Percentiles rank a stretch among this genome's conserved stretches.
Conservation (phyloP, 768 basidiomycete species). For the Leccinum variicolor region DNA sequence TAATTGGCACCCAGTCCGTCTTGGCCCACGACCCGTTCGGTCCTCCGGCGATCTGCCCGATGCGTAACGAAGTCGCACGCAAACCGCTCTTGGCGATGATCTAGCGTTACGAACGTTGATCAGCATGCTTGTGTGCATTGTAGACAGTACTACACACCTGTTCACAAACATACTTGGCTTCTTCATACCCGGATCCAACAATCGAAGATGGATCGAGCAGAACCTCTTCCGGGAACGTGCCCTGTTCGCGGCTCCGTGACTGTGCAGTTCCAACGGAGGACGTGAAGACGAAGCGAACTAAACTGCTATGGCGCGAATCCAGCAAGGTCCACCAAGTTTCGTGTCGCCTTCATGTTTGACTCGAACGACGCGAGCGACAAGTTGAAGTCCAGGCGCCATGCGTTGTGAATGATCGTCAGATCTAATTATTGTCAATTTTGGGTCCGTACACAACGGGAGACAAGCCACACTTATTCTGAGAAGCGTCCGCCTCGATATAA, state of each 20-base stretch:
- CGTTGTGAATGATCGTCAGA: slow-evolving; percentile 27
- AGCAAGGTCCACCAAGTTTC: slow-evolving; percentile 34
- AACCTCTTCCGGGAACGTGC: slow-evolving; percentile 31
- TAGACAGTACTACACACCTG: slow-evolving; percentile 25
- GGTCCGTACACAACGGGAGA: slow-evolving; percentile 10
- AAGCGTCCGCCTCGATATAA: slow-evolving; percentile 36
- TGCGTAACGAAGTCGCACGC: slow-evolving; percentile 23
- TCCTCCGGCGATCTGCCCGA: slow-evolving; percentile 35
- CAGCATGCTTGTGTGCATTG: neutral
- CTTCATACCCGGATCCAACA: slow-evolving; percentile 36
- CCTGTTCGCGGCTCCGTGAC: slow-evolving; percentile 21
- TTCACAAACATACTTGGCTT: slow-evolving; percentile 37
- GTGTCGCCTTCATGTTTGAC: slow-evolving; percentile 31
- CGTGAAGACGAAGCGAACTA: slow-evolving; percentile 24
- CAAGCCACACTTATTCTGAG: slow-evolving; percentile 29
- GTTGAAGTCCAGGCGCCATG: slow-evolving; percentile 38
- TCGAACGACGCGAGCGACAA: slow-evolving; percentile 36
- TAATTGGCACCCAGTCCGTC: slow-evolving; percentile 34
- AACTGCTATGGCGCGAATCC: slow-evolving; percentile 18
- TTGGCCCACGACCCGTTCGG: slow-evolving; percentile 33
- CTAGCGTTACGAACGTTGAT: slow-evolving; percentile 2
- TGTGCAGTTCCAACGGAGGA: slow-evolving; percentile 21
- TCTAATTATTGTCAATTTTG: slow-evolving; percentile 1
- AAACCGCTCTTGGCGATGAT: slow-evolving; percentile 26
- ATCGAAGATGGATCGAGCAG: slow-evolving; percentile 24